A percentile compares a stretch with the other conserved stretches of the same genome.
phyloP scores from a whole-genome alignment of 23 red algal genomes.

The Gracilaria gracilis region DNA sequence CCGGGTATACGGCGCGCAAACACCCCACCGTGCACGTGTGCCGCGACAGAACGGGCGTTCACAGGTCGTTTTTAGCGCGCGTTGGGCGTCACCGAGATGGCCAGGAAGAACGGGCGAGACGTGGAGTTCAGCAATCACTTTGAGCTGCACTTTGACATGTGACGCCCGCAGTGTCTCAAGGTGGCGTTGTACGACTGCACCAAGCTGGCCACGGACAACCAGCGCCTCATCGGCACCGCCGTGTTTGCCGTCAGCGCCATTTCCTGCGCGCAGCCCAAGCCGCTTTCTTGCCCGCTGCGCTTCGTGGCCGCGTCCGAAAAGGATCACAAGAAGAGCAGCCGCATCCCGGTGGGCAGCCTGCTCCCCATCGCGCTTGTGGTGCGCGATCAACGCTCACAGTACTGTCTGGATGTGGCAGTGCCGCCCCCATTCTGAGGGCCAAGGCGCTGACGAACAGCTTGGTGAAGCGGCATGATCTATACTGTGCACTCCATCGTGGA shows the following conservation, averaged over 20 bases:
- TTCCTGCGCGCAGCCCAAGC: background rate
- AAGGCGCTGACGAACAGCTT: conserved; percentile 10
- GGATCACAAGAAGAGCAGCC: conserved; percentile 35
- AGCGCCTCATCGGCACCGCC: conserved; percentile 41
- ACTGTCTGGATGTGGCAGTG: conserved; percentile 41
- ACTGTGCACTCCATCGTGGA: conserved; percentile 56
- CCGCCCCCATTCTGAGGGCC: conserved; percentile 40
- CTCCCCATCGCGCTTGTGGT: background rate
- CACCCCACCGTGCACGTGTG: background rate
- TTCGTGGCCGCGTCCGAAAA: conserved; percentile 40
- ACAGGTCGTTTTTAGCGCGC: conserved; percentile 7
- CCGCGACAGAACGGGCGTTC: background rate
- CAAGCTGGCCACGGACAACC: background rate
- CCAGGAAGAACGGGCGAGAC: conserved; percentile 44
- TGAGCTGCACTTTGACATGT: conserved; percentile 1
- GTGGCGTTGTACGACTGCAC: conserved; percentile 56
- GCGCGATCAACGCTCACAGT: background rate
- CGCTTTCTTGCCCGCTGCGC: conserved; percentile 17
- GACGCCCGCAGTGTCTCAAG: background rate
- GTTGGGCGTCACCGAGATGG: conserved; percentile 43
- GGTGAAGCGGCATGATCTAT: conserved; percentile 41
- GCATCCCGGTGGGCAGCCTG: conserved; percentile 40
- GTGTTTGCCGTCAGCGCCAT: background rate
- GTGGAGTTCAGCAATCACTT: conserved; percentile 34
- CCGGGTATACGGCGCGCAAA: background rate